Evolutionary conservation across 1,284 basidiomycete genomes (phyloP).

Genomic region (Ceratobasidium sp.): DNA sequence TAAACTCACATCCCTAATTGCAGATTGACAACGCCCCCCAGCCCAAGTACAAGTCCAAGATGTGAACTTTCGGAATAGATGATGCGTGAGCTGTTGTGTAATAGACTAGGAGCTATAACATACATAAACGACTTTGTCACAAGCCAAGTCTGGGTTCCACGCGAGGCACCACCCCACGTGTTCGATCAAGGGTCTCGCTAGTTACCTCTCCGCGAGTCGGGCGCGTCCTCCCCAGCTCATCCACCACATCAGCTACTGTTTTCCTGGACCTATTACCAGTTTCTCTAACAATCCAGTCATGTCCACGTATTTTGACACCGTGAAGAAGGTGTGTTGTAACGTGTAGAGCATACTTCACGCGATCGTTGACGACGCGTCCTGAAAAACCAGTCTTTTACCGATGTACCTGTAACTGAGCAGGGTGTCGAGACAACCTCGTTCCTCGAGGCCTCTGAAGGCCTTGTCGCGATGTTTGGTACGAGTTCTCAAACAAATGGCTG

Average conservation of each 20-base stretch:
- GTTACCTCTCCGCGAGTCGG: not conserved
- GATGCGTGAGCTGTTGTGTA: not conserved
- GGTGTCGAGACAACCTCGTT: slow-evolving; percentile 91
- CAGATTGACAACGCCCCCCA: slow-evolving; percentile 30
- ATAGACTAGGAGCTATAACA: not conserved
- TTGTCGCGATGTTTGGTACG: slow-evolving; percentile 89
- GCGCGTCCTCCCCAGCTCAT: slow-evolving; percentile 10
- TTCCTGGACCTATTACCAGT: not conserved
- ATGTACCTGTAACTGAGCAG: slow-evolving; percentile 84
- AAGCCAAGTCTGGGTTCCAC: not conserved
- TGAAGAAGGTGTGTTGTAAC: slow-evolving; percentile 67
- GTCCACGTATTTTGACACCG: slow-evolving; percentile 86
- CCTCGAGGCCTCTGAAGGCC: slow-evolving; percentile 86
- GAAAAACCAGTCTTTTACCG: slow-evolving; percentile 76
- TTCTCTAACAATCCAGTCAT: slow-evolving; percentile 54
- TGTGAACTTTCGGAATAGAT: not conserved
- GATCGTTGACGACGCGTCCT: slow-evolving; percentile 17
- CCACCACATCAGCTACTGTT: slow-evolving; percentile 13
- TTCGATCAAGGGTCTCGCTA: slow-evolving; percentile 17
- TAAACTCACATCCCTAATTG: not conserved
- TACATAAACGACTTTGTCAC: not conserved
- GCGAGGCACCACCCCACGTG: slow-evolving; percentile 19
- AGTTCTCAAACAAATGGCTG: slow-evolving; percentile 48
- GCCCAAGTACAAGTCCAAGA: slow-evolving; percentile 15
- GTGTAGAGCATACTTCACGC: not conserved